Evolutionary conservation across 2,329 filamentous ascomycete species (phyloP).

Genomic region (Aspergillus candidus): DNA sequence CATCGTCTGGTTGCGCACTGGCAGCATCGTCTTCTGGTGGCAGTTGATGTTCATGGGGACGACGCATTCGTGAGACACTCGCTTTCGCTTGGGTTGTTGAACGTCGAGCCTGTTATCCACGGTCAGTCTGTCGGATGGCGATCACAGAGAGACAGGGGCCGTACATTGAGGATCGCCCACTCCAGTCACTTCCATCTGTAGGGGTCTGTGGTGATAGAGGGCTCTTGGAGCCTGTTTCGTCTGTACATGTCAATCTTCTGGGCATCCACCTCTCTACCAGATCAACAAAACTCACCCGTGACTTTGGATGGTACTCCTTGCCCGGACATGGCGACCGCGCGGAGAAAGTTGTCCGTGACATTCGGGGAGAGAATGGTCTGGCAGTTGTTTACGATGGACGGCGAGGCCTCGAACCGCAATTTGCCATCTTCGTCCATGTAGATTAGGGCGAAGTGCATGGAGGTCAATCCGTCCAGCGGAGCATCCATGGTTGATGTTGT

Average conservation of each 20-base stretch:
- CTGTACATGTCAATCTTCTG: conserved; percentile 5
- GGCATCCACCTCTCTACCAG: neutral
- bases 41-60: conserved; percentile 19
- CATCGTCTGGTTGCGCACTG: conserved; percentile 18
- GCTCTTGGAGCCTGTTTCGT: conserved; percentile 3
- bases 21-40: conserved; percentile 21
- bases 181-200: conserved; percentile 2
- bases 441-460: conserved; percentile 27
- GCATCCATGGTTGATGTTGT: conserved; percentile 19
- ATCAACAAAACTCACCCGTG: conserved; percentile 14
- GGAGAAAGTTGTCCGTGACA: conserved; percentile 25
- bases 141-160: neutral
- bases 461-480: conserved; percentile 17
- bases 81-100: conserved; percentile 12
- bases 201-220: conserved; percentile 15
- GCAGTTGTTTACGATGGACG: conserved; percentile 23
- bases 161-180: conserved; percentile 7
- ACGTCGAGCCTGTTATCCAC: conserved; percentile 6
- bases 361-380: conserved; percentile 24
- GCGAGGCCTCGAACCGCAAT: conserved; percentile 25
- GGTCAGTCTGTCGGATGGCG: neutral
- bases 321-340: conserved; percentile 24
- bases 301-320: conserved; percentile 14
- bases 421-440: conserved; percentile 27
- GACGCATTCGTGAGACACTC: conserved; percentile 15